Evolutionary conservation across 208 protist species (phyloP).

Genomic region (Leptomonas seymouri): DNA sequence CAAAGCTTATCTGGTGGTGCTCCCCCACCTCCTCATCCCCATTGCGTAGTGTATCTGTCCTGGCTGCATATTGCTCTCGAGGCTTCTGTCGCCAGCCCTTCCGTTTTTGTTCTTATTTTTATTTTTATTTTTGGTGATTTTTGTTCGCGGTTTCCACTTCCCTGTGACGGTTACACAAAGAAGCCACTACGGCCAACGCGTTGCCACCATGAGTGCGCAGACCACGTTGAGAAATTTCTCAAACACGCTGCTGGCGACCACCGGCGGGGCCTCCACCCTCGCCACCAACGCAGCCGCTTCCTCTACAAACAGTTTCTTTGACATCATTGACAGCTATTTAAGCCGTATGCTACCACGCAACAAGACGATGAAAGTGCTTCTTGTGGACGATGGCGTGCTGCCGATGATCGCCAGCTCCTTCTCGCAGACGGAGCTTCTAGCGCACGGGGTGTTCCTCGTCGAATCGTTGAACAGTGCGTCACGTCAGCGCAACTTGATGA

Average conservation of each 20-base stretch:
- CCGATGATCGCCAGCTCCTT: constrained; percentile 94
- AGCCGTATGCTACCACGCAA: constrained; percentile 65
- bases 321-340: constrained; percentile 66
- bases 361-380: constrained; percentile 94
- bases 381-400: constrained; percentile 95
- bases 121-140: not conserved
- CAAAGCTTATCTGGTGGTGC: no score
- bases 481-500: constrained; percentile 85
- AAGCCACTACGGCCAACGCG: not conserved
- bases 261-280: constrained; percentile 6
- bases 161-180: not conserved
- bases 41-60: no score
- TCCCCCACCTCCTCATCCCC: no score
- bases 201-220: constrained; percentile 22
- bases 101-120: constrained; percentile 13
- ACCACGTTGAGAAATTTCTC: constrained; percentile 28
- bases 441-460: constrained; percentile 97
- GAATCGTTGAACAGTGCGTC: constrained; percentile 80
- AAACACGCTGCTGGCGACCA: constrained; percentile 21
- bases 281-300: constrained; percentile 8
- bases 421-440: constrained; percentile 94
- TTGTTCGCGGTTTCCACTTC: not conserved
- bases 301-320: constrained; percentile 39
- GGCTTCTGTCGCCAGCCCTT: no score
- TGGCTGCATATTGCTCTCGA: no score